Percentiles rank a stretch among this genome's conserved stretches.
These are phyloP conservation scores for Diaporthe sp. DNA, from an alignment of 2,329 filamentous ascomycete genomes.

Conservation along the genomic window DNA sequence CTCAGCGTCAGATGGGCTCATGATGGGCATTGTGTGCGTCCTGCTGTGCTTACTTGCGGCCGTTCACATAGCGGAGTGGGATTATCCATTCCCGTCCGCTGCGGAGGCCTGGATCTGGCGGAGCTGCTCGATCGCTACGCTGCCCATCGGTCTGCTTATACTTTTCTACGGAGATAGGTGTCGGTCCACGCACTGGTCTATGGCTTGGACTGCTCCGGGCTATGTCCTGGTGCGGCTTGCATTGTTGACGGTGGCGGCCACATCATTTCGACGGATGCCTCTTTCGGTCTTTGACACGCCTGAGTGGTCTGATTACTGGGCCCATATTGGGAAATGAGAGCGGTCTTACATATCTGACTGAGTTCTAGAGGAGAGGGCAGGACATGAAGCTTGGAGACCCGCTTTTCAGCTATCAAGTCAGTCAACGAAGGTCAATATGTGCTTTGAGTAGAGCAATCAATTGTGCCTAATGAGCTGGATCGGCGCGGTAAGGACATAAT, in stretches of 20 bases:
- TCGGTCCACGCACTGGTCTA: neutral
- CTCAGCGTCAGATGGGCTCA: neutral
- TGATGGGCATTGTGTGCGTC: conserved; percentile 2
- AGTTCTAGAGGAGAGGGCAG: too few relatives aligned
- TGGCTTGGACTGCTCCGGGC: neutral
- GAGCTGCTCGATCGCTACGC: neutral
- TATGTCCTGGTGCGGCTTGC: neutral
- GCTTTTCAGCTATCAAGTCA: too few relatives aligned
- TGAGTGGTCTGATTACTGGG: neutral
- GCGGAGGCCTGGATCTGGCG: conserved; percentile 6
- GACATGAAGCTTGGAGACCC: too few relatives aligned
- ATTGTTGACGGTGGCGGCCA: neutral
- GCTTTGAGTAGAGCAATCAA: too few relatives aligned
- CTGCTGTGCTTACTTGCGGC: neutral
- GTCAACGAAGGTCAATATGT: too few relatives aligned
- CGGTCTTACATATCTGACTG: neutral
- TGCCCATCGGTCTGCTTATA: conserved; percentile 6
- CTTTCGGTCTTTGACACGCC: neutral
- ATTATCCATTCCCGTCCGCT: neutral
- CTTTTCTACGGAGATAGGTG: conserved; percentile 9
- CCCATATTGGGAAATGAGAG: neutral
- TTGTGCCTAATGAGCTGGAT: too few relatives aligned
- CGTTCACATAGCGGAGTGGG: neutral
- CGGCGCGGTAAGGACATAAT: too few relatives aligned
- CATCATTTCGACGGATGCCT: conserved; percentile 2